A percentile compares a stretch with the other conserved stretches of the same genome.
Conservation (phyloP, 148 eudicot species). For the Chenopodium album region DNA sequence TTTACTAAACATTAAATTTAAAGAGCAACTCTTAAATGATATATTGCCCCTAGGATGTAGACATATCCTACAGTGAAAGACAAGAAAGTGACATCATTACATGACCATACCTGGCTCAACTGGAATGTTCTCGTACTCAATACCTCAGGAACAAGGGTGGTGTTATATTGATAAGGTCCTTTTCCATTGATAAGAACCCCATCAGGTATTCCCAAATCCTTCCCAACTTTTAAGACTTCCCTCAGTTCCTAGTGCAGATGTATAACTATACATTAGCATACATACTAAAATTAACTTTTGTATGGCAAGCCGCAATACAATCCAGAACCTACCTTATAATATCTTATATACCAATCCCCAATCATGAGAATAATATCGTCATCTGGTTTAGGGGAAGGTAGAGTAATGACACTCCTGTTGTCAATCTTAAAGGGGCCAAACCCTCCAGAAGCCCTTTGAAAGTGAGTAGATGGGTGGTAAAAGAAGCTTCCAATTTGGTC, state of each 20-base stretch:
- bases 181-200: conserved; percentile 96
- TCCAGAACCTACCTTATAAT: conserved; percentile 58
- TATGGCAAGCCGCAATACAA: too few relatives aligned
- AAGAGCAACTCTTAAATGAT: neutral
- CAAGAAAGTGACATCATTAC: neutral
- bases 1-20: neutral
- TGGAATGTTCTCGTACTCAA: conserved; percentile 56
- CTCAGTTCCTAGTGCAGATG: conserved; percentile 56
- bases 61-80: neutral
- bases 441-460: conserved; percentile 93
- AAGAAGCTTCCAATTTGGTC: conserved; percentile 94
- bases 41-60: neutral
- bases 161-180: conserved; percentile 84
- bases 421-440: conserved; percentile 66
- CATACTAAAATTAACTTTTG: neutral
- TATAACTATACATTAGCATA: neutral
- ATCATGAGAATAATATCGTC: conserved; percentile 72
- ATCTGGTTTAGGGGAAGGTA: conserved; percentile 80
- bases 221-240: conserved; percentile 58
- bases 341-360: conserved; percentile 90
- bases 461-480: conserved; percentile 72
- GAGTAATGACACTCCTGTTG: conserved; percentile 50
- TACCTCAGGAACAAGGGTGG: conserved; percentile 71
- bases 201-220: conserved; percentile 82
- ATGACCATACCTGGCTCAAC: conserved; percentile 77